Conservation (phyloP, 257 asterid genomes). For the Voacanga thouarsii region DNA sequence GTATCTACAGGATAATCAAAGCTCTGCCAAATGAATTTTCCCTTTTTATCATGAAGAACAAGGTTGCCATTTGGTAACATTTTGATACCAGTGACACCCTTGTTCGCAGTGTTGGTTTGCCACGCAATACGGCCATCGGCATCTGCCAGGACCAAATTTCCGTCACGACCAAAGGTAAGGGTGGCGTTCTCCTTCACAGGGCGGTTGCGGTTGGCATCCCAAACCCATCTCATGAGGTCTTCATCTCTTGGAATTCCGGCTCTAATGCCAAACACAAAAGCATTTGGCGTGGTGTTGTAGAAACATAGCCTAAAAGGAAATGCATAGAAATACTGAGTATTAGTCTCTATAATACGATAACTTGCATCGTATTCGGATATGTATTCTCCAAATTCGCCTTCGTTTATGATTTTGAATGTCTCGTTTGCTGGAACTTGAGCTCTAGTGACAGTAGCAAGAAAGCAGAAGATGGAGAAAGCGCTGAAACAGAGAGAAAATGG, state of each 20-base stretch:
- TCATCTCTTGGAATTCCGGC: slow-evolving; percentile 6
- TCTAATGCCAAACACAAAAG: slow-evolving; percentile 14
- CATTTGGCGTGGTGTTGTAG: slow-evolving; percentile 21
- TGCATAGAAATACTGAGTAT: not conserved
- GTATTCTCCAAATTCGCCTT: slow-evolving; percentile 2
- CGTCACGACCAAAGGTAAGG: slow-evolving; percentile 15
- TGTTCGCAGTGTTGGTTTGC: slow-evolving; percentile 19
- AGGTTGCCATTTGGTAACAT: slow-evolving; percentile 23
- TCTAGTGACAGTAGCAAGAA: not conserved
- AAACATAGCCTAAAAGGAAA: slow-evolving; percentile 12
- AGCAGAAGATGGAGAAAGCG: not conserved
- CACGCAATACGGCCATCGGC: slow-evolving; percentile 19
- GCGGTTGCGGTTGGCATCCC: slow-evolving; percentile 26
- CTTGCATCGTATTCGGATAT: slow-evolving; percentile 17
- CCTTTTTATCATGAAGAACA: slow-evolving; percentile 16
- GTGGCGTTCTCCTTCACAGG: slow-evolving; percentile 25
- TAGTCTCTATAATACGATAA: slow-evolving; percentile 4
- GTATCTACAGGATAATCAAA: slow-evolving; percentile 29
- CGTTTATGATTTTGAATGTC: slow-evolving; percentile 11
- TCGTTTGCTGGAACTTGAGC: slow-evolving; percentile 17
- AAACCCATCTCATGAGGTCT: slow-evolving; percentile 21
- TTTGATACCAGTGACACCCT: slow-evolving; percentile 15
- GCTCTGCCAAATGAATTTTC: slow-evolving; percentile 22
- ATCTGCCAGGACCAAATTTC: slow-evolving; percentile 18
- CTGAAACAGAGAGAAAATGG: not conserved